Base-by-base conservation (phyloP, 345 rosid genomes). In the Dipteronia sinensis region DNA sequence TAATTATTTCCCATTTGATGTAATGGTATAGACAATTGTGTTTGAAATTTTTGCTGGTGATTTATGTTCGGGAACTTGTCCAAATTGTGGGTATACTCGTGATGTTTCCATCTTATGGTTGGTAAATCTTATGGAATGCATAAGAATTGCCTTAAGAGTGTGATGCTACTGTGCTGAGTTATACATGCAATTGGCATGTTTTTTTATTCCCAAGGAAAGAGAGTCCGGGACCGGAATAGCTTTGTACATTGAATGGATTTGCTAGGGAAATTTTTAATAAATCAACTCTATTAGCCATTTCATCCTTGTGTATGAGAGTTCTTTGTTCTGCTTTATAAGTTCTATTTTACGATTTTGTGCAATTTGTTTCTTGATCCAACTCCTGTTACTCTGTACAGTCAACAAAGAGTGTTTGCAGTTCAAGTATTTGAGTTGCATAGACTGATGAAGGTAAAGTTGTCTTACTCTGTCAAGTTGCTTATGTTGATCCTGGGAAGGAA, bases 401-500 rank as follows among this genome's bases (percentile, higher is more conserved):
- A 95, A 80, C 98, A 93, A 88, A 90, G 97, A 85, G 86, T 91
- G 83, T 94, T 92, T 90, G 90, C 97, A 0, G 87, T 87, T 68
- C 98, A 94, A 88, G 89, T 93, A 70, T 93, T 93, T 63, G 97
- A 95, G 92, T 87, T 95, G 87, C 98, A 95, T 83, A 89, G 97
- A 83, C 87, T 95, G 83, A 88, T 93, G 56, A 93, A 93, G 98
- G 98, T 95, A 87, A 80, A 71, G 40, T 49, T 22, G 47, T 67
- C 59, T 47, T 51, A 65, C 55, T 55, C 40, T 65, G 25, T 73
- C 27, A 69, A 65, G n/a, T 72, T 59, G 71, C 76, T 71, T 77
- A 55, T 81, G 47, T 42, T n/a, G 11, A 74, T 76, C 56, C 62
- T 58, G 25, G 47, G 16, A 66, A 66, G 56, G 75, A 23, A 71